These are phyloP conservation scores for Gynostemma pentaphyllum DNA, from an alignment of 306 rosid genomes.

Conservation along the genomic window DNA sequence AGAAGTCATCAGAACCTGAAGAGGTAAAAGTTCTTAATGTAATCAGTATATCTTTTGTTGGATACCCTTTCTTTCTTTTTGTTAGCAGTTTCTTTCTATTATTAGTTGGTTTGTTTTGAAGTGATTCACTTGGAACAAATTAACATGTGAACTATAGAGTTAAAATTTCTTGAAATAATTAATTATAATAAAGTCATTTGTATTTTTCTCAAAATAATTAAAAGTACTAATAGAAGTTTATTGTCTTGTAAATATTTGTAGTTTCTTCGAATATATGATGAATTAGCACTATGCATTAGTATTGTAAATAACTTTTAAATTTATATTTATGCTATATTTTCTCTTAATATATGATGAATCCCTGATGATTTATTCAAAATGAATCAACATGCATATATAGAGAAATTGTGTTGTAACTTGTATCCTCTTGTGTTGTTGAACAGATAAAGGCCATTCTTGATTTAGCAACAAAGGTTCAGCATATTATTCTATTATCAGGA, in stretches of 20 bases:
- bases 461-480: constrained; percentile 62
- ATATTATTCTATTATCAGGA: constrained; percentile 75
- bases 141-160: too few relatives aligned
- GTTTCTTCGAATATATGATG: too few relatives aligned
- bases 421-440: constrained; percentile 14
- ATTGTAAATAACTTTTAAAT: too few relatives aligned
- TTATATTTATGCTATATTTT: neutral
- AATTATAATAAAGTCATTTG: too few relatives aligned
- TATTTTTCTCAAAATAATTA: too few relatives aligned
- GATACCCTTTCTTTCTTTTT: neutral
- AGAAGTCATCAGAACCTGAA: constrained; percentile 65
- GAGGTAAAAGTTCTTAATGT: constrained; percentile 42
- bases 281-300: too few relatives aligned
- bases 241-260: too few relatives aligned
- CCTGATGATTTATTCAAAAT: neutral
- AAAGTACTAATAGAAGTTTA: too few relatives aligned
- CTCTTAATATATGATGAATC: neutral
- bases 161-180: too few relatives aligned
- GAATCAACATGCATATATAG: neutral
- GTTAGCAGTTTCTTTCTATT: neutral
- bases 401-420: constrained; percentile 1
- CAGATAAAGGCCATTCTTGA: constrained; percentile 85
- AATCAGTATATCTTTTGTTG: neutral
- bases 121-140: constrained; percentile 1
- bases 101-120: neutral